phyloP scores from a whole-genome alignment of 1,139 yeast genomes.

The Lodderomyces theae region DNA sequence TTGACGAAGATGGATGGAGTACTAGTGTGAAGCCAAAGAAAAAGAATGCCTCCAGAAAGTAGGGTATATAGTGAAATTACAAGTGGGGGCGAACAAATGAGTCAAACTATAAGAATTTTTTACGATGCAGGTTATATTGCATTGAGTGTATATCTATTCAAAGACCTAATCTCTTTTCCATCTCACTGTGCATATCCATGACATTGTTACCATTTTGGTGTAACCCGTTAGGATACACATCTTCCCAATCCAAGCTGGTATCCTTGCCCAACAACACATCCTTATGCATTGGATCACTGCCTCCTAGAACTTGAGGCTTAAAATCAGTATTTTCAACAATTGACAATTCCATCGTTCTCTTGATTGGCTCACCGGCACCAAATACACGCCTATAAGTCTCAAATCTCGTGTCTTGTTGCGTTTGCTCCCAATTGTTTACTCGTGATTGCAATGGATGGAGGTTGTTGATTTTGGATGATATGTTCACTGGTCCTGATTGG shows the following conservation, averaged over 20 bases:
- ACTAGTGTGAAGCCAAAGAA: conserved; percentile 54
- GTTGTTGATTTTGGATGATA: conserved; percentile 70
- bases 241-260: conserved; percentile 86
- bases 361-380: conserved; percentile 93
- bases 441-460: conserved; percentile 87
- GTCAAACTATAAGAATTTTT: not conserved
- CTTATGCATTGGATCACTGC: conserved; percentile 60
- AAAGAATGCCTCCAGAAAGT: conserved; percentile 23
- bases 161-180: conserved; percentile 66
- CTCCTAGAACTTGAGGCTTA: conserved; percentile 62
- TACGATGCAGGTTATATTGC: too few relatives aligned
- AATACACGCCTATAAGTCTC: conserved; percentile 79
- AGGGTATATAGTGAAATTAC: not conserved
- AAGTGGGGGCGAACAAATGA: too few relatives aligned
- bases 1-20: conserved; percentile 77
- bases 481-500: conserved; percentile 56
- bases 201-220: conserved; percentile 34
- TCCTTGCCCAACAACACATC: conserved; percentile 82
- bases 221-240: conserved; percentile 63
- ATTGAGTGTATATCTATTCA: too few relatives aligned
- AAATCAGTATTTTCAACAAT: conserved; percentile 73
- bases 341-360: conserved; percentile 81
- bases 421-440: conserved; percentile 74
- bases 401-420: conserved; percentile 66
- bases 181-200: conserved; percentile 63